phyloP scores from a whole-genome alignment of 2,329 filamentous ascomycete genomes.

The Colletotrichum sp. region DNA sequence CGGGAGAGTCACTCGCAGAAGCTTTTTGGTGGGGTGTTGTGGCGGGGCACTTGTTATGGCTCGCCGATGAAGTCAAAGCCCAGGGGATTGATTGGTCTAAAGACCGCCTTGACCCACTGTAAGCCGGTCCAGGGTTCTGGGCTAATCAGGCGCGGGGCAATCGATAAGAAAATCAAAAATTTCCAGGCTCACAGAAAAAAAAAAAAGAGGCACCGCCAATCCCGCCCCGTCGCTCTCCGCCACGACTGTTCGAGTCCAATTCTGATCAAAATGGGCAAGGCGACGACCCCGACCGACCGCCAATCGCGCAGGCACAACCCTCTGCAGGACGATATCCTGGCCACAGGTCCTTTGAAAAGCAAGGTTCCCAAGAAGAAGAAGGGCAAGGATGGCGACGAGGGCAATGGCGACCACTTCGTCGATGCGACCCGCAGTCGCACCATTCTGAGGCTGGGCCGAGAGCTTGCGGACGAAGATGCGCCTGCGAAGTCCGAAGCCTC shows the following conservation, averaged over 20 bases:
- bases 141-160: constrained; percentile 24
- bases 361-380: constrained; percentile 77
- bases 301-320: constrained; percentile 83
- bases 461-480: constrained; percentile 82
- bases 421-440: constrained; percentile 88
- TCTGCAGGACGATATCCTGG: constrained; percentile 84
- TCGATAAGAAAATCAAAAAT: constrained; percentile 39
- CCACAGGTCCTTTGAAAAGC: constrained; percentile 73
- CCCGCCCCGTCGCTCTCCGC: constrained; percentile 3
- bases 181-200: constrained; percentile 13
- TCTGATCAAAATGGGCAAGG: constrained; percentile 74
- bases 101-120: not conserved
- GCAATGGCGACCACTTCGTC: constrained; percentile 73
- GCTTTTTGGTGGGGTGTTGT: constrained; percentile 23
- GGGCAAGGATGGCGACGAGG: constrained; percentile 65
- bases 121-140: constrained; percentile 16
- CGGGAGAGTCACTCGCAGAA: constrained; percentile 20
- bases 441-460: constrained; percentile 88
- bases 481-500: constrained; percentile 43
- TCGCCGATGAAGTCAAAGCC: constrained; percentile 16
- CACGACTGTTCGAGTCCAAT: constrained; percentile 23
- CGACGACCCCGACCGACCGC: constrained; percentile 61
- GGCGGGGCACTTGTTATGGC: constrained; percentile 18
- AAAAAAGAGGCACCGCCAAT: constrained; percentile 4
- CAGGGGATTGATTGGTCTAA: constrained; percentile 12